Conservation (phyloP, 768 basidiomycete genomes). For the Suillus clintonianus region DNA sequence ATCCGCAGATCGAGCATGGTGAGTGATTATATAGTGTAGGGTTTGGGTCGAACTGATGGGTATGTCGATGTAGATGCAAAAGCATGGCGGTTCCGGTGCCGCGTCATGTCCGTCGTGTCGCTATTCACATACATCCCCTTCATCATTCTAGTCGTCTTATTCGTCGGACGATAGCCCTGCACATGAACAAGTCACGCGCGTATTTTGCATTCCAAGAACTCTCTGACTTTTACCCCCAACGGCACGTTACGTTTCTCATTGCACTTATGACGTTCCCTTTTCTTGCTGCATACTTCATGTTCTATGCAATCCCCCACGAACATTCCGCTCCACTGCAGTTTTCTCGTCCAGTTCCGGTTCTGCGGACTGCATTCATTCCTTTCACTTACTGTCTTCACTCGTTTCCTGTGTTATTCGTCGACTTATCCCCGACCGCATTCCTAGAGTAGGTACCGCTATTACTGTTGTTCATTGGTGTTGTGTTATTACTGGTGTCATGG, state of each 20-base stretch:
- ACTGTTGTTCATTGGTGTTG: constrained; percentile 26
- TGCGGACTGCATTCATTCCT: constrained; percentile 11
- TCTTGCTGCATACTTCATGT: background rate
- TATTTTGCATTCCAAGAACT: constrained; percentile 1
- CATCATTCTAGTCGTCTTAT: constrained; percentile 71
- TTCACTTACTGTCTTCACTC: constrained; percentile 23
- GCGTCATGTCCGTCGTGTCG: constrained; percentile 68
- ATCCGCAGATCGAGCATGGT: constrained; percentile 82
- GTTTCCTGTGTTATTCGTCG: constrained; percentile 28
- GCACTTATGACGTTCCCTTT: constrained; percentile 13
- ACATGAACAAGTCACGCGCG: constrained; percentile 10
- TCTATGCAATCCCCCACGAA: constrained; percentile 3
- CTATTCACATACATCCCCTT: constrained; percentile 79
- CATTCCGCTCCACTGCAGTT: constrained; percentile 9
- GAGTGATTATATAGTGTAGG: constrained; percentile 23
- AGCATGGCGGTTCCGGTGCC: constrained; percentile 75
- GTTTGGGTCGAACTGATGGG: constrained; percentile 6
- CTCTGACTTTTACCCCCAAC: background rate
- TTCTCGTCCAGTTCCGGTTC: constrained; percentile 10
- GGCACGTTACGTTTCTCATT: constrained; percentile 16
- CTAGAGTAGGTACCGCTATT: constrained; percentile 10
- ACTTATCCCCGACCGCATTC: constrained; percentile 22
- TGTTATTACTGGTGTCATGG: constrained; percentile 11
- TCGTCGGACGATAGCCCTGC: constrained; percentile 40
- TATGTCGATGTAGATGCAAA: constrained; percentile 53